Evolutionary conservation across 805 yeast species (phyloP), one percentile per base, ranked within the genome.

Genomic region (Candida easanensis): DNA sequence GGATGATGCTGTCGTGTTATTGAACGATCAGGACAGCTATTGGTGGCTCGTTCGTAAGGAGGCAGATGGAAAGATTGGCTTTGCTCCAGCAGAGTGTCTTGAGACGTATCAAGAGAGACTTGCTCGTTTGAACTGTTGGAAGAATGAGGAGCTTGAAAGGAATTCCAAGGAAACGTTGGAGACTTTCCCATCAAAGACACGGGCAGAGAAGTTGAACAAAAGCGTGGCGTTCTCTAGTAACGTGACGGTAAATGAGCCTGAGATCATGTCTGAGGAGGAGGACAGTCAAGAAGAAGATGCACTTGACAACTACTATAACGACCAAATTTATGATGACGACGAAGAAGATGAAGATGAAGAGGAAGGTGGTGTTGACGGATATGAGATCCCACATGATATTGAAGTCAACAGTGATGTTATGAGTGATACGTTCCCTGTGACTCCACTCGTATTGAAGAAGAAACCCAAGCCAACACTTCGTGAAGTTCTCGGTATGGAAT

Each of bases 51-150:
- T 93, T 53, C 63, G 76, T 55, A 61, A 72, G 47, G 69, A 70
- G 33, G 63, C 60, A 35, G 85, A 81, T 59, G 82, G 82, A 3
- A 75, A 80, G 52, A 80, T 91, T 41, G 99, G 99, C 1, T 93
- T 90, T 69, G 95, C 95, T 2, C 99, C 99, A 1, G 98, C 97
- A 1, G 99, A 93, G 62, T 80, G 93, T 45, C 68, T 93, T 28
- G 99, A 93, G 63, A 88, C 96, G 0, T 89, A 87, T 48, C 84
- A 81, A 36, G 99, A 93, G 64, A 71, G 98, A 45, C 66, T 93
- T 41, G 99, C 99, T 0, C 73, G 98, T 43, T 70, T 90, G 32
- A 93, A 93, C 61, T 87, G 96, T 64, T 88, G 91, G 79, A 83
- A 88, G 53, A 91, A 91, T 64, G 96, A 88, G 62, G 88, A 84